Evolutionary conservation across 331 rosid species (phyloP).

Genomic region (Prunus yedoensis): DNA sequence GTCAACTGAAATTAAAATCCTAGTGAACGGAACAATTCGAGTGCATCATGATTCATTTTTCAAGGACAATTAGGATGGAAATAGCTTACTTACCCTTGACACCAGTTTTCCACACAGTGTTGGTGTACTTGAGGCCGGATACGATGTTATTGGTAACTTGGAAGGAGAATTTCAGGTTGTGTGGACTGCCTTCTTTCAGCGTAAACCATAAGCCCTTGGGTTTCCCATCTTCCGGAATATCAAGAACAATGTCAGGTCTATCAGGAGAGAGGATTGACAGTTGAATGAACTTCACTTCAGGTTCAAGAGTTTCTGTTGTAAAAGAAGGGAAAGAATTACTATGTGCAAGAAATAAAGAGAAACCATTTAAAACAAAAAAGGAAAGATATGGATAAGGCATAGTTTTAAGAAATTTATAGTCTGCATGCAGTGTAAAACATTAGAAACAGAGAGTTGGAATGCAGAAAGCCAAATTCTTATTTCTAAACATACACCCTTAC

Average conservation of each 20-base stretch:
- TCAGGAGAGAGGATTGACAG: slow-evolving; percentile 74
- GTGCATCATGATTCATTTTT: background rate
- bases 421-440: background rate
- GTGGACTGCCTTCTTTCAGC: slow-evolving; percentile 82
- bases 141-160: slow-evolving; percentile 81
- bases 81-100: slow-evolving; percentile 54
- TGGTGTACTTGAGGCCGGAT: slow-evolving; percentile 87
- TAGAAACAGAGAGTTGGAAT: background rate
- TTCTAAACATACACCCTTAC: background rate
- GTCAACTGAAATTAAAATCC: slow-evolving; percentile 61
- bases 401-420: background rate
- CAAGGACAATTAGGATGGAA: background rate
- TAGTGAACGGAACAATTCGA: slow-evolving; percentile 13
- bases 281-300: slow-evolving; percentile 75
- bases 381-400: background rate
- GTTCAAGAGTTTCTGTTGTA: slow-evolving; percentile 70
- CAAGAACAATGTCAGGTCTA: slow-evolving; percentile 83
- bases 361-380: background rate
- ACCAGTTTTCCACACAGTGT: slow-evolving; percentile 89
- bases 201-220: slow-evolving; percentile 94
- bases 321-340: background rate
- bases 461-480: background rate
- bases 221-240: slow-evolving; percentile 76
- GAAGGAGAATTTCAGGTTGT: slow-evolving; percentile 70
- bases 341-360: background rate